These are phyloP conservation scores for Beauveria asiatica DNA, from an alignment of 2,329 filamentous ascomycete genomes.

Conservation along the genomic window DNA sequence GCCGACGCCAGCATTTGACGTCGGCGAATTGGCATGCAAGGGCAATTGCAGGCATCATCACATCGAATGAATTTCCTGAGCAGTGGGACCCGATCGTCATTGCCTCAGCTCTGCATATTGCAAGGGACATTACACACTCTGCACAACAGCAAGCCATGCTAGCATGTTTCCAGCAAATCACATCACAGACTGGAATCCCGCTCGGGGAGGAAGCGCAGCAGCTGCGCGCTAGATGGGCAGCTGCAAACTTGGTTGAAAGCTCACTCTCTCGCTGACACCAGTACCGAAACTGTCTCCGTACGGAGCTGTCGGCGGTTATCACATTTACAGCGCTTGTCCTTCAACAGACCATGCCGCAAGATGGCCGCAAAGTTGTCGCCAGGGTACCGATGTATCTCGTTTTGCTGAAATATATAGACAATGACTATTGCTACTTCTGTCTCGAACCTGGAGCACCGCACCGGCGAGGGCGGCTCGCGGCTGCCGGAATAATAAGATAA, in stretches of 20 bases:
- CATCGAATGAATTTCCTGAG: slow-evolving; percentile 22
- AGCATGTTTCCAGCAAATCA: slow-evolving; percentile 14
- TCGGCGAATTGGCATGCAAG: slow-evolving; percentile 23
- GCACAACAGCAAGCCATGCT: slow-evolving; percentile 19
- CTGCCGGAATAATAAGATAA: too few relatives aligned
- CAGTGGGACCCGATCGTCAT: slow-evolving; percentile 26
- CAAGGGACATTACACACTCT: slow-evolving; percentile 19
- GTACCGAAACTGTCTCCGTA: too few relatives aligned
- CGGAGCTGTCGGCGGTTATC: too few relatives aligned
- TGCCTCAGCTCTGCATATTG: slow-evolving; percentile 19
- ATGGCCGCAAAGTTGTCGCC: too few relatives aligned
- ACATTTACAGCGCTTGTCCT: too few relatives aligned
- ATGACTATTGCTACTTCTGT: too few relatives aligned
- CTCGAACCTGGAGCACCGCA: too few relatives aligned
- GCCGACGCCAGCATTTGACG: slow-evolving; percentile 2
- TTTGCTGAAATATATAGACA: too few relatives aligned
- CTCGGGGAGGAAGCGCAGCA: slow-evolving; percentile 12
- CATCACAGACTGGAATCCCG: slow-evolving; percentile 13
- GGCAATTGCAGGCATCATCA: slow-evolving; percentile 20
- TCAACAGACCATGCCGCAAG: too few relatives aligned
- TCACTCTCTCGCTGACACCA: neutral
- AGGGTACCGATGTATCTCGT: too few relatives aligned
- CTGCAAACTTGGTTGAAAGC: neutral
- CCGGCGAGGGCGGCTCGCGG: too few relatives aligned
- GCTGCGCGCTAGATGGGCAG: slow-evolving; percentile 6